Percentiles rank a stretch among this genome's conserved stretches.
Conservation (phyloP, 805 yeast genomes). For the Debaryomyces castellii region DNA sequence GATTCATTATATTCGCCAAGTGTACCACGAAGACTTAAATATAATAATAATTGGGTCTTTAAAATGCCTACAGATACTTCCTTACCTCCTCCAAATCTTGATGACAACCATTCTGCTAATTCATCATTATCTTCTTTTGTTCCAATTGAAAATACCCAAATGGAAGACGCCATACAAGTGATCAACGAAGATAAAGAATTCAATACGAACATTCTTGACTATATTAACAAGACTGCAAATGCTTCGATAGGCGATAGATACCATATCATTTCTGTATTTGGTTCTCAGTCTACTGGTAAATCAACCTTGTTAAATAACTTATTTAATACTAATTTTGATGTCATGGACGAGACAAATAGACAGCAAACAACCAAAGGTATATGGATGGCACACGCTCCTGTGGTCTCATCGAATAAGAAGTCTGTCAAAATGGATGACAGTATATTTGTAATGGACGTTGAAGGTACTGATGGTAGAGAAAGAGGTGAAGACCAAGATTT, state of each 20-base stretch:
- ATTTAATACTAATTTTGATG: constrained; percentile 86
- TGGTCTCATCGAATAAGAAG: constrained; percentile 17
- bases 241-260: constrained; percentile 61
- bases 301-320: constrained; percentile 84
- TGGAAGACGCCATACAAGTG: constrained; percentile 53
- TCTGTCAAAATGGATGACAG: constrained; percentile 23
- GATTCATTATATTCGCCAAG: neutral
- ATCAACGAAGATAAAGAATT: constrained; percentile 62
- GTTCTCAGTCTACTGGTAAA: constrained; percentile 96
- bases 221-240: constrained; percentile 32
- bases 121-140: constrained; percentile 40
- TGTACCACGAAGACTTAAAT: neutral
- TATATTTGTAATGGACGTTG: constrained; percentile 90
- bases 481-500: constrained; percentile 98
- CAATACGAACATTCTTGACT: constrained; percentile 35
- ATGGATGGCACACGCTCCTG: constrained; percentile 44
- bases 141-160: constrained; percentile 30
- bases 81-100: constrained; percentile 6
- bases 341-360: constrained; percentile 84
- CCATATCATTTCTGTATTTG: constrained; percentile 93
- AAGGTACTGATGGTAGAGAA: constrained; percentile 97
- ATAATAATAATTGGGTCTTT: neutral
- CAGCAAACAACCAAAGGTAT: constrained; percentile 73
- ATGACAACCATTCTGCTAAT: constrained; percentile 8
- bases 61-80: constrained; percentile 3